Evolutionary conservation across 1,139 yeast species (phyloP).

Genomic region (Yamadazyma friedrichii): DNA sequence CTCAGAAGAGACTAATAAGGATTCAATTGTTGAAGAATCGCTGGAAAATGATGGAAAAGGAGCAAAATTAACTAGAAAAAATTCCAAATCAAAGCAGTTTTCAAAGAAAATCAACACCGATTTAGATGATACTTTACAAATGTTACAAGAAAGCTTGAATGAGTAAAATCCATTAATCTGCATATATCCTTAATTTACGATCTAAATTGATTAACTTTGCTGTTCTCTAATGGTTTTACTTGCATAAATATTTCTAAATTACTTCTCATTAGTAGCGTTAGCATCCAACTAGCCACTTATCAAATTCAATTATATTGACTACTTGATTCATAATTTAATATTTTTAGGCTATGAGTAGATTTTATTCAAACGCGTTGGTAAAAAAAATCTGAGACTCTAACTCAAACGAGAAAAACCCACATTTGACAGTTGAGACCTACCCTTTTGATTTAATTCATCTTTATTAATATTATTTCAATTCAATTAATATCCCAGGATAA

Average conservation of each 20-base stretch:
- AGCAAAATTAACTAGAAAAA: conserved; percentile 17
- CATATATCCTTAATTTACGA: no score
- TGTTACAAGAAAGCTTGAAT: conserved; percentile 42
- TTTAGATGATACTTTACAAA: conserved; percentile 38
- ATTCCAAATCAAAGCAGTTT: conserved; percentile 28
- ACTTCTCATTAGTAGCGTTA: no score
- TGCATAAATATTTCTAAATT: no score
- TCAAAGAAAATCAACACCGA: conserved; percentile 31
- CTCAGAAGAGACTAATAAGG: not conserved
- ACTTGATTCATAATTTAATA: no score
- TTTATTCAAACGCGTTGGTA: not conserved
- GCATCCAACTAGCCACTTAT: no score
- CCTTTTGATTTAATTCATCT: no score
- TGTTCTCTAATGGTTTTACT: no score
- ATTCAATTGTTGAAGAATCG: conserved; percentile 11
- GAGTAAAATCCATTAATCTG: conserved; percentile 8
- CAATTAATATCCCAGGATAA: no score
- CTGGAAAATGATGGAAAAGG: conserved; percentile 8
- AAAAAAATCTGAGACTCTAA: not conserved
- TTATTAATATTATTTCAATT: no score
- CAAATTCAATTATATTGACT: no score
- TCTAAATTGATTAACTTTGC: no score
- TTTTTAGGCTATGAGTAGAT: no score
- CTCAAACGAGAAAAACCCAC: conserved; percentile 1
- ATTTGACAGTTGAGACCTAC: not conserved